Evolutionary conservation across 2,329 filamentous ascomycete species (phyloP).

Genomic region (Hortaea werneckii): DNA sequence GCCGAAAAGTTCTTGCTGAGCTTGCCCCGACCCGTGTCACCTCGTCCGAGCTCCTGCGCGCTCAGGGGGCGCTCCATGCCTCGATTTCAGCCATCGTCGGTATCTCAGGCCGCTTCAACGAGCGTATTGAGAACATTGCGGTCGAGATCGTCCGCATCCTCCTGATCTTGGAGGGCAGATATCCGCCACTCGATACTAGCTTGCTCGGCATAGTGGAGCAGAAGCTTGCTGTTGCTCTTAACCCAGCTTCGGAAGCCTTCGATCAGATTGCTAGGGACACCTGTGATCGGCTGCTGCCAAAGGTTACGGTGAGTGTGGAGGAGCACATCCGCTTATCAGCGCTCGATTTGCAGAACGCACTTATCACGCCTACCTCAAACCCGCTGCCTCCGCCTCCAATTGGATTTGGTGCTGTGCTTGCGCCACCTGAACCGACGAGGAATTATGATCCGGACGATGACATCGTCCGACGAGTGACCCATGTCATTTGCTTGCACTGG

Average conservation of each 20-base stretch:
- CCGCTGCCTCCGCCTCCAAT: slow-evolving; percentile 10
- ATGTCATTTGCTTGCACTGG: slow-evolving; percentile 82
- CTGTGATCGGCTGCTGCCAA: slow-evolving; percentile 25
- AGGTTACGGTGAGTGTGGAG: slow-evolving; percentile 24
- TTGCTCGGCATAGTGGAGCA: slow-evolving; percentile 27
- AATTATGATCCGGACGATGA: slow-evolving; percentile 34
- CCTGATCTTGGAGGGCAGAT: slow-evolving; percentile 24
- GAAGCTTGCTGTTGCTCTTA: slow-evolving; percentile 23
- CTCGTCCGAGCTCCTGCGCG: slow-evolving; percentile 22
- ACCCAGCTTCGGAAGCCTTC: slow-evolving; percentile 20
- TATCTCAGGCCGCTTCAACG: slow-evolving; percentile 27
- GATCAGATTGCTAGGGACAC: slow-evolving; percentile 18
- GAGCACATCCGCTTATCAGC: slow-evolving; percentile 29
- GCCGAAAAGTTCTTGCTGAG: slow-evolving; percentile 41
- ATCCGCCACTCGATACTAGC: slow-evolving; percentile 23
- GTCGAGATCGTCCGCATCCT: slow-evolving; percentile 37
- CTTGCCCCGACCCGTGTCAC: slow-evolving; percentile 10
- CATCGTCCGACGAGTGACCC: slow-evolving; percentile 67
- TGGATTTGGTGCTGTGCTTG: slow-evolving; percentile 19
- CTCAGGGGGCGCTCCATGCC: slow-evolving; percentile 15
- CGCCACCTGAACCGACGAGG: slow-evolving; percentile 8
- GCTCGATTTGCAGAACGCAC: slow-evolving; percentile 35
- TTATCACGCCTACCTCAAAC: slow-evolving; percentile 19
- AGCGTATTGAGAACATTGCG: slow-evolving; percentile 34
- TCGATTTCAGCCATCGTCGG: slow-evolving; percentile 33